Conservation (phyloP, 768 basidiomycete species). For the Cystofilobasidium macerans region DNA sequence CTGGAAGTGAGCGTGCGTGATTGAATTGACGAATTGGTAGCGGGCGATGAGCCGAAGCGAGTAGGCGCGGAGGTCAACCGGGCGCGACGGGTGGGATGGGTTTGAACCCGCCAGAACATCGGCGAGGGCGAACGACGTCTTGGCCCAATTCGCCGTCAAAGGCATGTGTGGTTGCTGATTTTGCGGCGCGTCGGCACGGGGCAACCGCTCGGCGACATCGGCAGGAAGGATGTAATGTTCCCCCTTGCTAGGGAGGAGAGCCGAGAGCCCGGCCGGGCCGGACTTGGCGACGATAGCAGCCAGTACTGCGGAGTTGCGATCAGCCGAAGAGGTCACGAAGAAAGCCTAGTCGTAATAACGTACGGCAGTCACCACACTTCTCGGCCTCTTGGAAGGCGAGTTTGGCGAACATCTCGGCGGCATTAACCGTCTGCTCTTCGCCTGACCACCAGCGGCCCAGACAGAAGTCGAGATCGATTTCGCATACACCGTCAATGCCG, state of each 20-base stretch:
- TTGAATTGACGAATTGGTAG: constrained; percentile 7
- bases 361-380: constrained; percentile 13
- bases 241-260: constrained; percentile 12
- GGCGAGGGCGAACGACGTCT: constrained; percentile 5
- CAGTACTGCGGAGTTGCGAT: too few species aligned
- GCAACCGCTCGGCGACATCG: neutral
- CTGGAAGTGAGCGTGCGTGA: neutral
- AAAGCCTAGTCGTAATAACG: neutral
- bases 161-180: constrained; percentile 20
- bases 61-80: neutral
- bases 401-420: constrained; percentile 14
- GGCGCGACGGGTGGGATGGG: neutral
- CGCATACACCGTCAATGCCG: neutral
- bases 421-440: neutral
- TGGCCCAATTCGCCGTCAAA: neutral
- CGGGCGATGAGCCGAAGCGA: constrained; percentile 8
- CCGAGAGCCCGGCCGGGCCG: constrained; percentile 12
- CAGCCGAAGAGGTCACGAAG: too few species aligned
- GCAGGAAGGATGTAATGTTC: neutral
- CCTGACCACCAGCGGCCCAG: constrained; percentile 16
- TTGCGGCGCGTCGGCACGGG: neutral
- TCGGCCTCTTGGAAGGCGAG: constrained; percentile 8
- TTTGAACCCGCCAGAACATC: neutral
- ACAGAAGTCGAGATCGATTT: neutral
- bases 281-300: constrained; percentile 20